Percentiles rank a stretch among this genome's conserved stretches.
Conservation (phyloP, 768 basidiomycete genomes). For the Calvatia gigantea region DNA sequence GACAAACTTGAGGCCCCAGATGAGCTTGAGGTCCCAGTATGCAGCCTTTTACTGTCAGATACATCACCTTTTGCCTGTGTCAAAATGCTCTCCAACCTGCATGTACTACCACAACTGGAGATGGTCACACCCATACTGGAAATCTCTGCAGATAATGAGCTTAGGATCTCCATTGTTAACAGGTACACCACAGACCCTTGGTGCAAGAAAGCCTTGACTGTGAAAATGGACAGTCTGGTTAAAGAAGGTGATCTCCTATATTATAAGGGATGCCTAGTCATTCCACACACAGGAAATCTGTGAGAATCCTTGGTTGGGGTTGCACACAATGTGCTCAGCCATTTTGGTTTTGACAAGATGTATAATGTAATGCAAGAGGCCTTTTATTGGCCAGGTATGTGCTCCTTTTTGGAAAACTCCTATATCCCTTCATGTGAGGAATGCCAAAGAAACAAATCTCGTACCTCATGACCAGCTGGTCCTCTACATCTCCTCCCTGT, state of each 20-base stretch:
- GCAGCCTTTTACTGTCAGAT: no score
- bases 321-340: slow-evolving; percentile 27
- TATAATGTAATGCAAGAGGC: slow-evolving; percentile 19
- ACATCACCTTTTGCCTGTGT: not conserved
- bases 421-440: slow-evolving; percentile 30
- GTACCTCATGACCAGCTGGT: slow-evolving; percentile 24
- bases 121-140: no score
- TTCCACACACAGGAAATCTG: slow-evolving; percentile 20
- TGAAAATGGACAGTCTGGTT: not conserved
- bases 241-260: slow-evolving; percentile 20
- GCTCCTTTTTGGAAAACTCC: slow-evolving; percentile 22
- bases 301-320: slow-evolving; percentile 21
- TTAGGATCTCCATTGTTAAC: not conserved
- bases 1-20: no score
- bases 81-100: no score
- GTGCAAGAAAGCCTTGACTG: not conserved
- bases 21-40: no score
- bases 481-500: slow-evolving; percentile 24
- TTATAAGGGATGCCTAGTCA: slow-evolving; percentile 18
- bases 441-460: slow-evolving; percentile 36
- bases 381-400: slow-evolving; percentile 36
- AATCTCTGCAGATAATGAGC: not conserved
- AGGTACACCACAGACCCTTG: no score
- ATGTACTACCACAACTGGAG: no score
- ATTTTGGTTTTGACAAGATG: slow-evolving; percentile 33